Evolutionary conservation across 257 asterid genomes (phyloP).

Genomic region (Jacaranda mimosifolia): DNA sequence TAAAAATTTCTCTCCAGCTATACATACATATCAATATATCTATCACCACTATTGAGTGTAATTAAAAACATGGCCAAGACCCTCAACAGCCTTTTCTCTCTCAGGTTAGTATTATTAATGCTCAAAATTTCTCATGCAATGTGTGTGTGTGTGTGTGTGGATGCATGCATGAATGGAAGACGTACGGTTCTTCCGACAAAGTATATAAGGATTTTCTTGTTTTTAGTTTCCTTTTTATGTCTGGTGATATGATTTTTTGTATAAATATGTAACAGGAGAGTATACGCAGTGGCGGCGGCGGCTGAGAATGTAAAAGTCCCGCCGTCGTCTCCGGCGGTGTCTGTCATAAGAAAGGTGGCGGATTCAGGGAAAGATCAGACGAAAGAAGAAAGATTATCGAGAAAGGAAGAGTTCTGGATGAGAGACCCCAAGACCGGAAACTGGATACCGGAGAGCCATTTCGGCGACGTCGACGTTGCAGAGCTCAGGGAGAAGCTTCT

Average conservation of each 20-base stretch:
- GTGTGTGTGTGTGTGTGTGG: not conserved
- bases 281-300: slow-evolving; percentile 16
- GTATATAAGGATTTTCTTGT: not conserved
- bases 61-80: slow-evolving; percentile 34
- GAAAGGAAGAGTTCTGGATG: slow-evolving; percentile 51
- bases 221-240: not conserved
- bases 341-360: not conserved
- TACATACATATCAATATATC: not conserved
- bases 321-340: not conserved
- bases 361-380: not conserved
- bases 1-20: not conserved
- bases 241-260: not conserved
- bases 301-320: slow-evolving; percentile 20
- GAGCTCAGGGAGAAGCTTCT: slow-evolving; percentile 53
- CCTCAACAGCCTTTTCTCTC: slow-evolving; percentile 34
- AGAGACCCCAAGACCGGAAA: slow-evolving; percentile 61
- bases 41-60: not conserved
- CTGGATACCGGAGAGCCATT: slow-evolving; percentile 59
- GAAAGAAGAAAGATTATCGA: slow-evolving; percentile 19
- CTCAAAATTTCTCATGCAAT: slow-evolving; percentile 10
- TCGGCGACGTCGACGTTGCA: slow-evolving; percentile 39
- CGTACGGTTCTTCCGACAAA: not conserved
- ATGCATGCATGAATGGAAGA: not conserved
- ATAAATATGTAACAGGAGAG: slow-evolving; percentile 32
- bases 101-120: slow-evolving; percentile 26